These are phyloP conservation scores for Saccharum officinarum DNA, from an alignment of 176 grass and related monocot species.

Conservation along the genomic window DNA sequence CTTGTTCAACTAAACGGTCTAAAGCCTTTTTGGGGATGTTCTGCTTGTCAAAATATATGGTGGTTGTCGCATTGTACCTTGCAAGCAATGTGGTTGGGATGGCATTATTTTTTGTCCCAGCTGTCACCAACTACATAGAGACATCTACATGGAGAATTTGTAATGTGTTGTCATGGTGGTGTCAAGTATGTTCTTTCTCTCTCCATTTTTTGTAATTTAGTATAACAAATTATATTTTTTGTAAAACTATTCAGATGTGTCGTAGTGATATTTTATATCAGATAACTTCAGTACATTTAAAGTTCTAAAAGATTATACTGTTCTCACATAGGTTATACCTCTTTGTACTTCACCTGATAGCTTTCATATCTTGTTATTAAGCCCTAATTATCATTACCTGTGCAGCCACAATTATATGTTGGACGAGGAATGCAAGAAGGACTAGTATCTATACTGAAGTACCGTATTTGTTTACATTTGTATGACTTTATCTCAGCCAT, in stretches of 20 bases:
- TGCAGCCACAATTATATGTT: constrained; percentile 78
- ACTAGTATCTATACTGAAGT: constrained; percentile 86
- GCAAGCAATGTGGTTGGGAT: constrained; percentile 77
- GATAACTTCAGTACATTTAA: background rate
- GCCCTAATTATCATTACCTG: constrained; percentile 29
- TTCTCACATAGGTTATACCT: background rate
- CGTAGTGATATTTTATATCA: constrained; percentile 1
- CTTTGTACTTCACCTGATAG: background rate
- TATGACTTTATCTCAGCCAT: constrained; percentile 15
- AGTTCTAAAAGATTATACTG: background rate
- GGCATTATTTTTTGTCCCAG: constrained; percentile 93
- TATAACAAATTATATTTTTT: constrained; percentile 16
- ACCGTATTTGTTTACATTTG: constrained; percentile 40
- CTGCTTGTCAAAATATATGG: constrained; percentile 89
- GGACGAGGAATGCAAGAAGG: constrained; percentile 94
- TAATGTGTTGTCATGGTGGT: constrained; percentile 90
- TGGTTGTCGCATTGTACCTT: constrained; percentile 76
- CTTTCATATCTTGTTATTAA: constrained; percentile 17
- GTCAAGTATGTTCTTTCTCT: constrained; percentile 57
- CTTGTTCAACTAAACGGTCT: constrained; percentile 64
- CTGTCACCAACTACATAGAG: constrained; percentile 77
- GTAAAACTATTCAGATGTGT: constrained; percentile 11
- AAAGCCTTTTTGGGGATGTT: constrained; percentile 61
- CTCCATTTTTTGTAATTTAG: background rate
- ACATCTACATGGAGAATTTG: constrained; percentile 75